These are phyloP conservation scores for Verticillium zaregamsianum DNA, from an alignment of 2,329 filamentous ascomycete genomes.

Conservation along the genomic window DNA sequence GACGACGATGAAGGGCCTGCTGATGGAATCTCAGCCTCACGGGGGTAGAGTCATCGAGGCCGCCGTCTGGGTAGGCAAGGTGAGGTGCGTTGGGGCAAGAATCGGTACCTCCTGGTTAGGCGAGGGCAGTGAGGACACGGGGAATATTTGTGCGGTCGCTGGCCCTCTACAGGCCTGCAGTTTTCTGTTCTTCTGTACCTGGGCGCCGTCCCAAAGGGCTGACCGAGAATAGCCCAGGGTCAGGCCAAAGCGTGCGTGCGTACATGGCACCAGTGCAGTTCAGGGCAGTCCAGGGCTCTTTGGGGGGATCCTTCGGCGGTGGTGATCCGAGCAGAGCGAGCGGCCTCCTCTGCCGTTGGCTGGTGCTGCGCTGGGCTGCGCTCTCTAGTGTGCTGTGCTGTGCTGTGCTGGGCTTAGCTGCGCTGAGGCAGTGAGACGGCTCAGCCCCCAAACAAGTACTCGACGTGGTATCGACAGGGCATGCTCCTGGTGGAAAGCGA, in stretches of 20 bases:
- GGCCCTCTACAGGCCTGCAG: neutral
- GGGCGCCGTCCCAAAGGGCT: neutral
- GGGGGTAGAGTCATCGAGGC: slow-evolving; percentile 1
- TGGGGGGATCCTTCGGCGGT: neutral
- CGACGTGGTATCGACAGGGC: neutral
- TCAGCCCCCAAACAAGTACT: neutral
- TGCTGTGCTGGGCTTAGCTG: neutral
- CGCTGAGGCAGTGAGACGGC: neutral
- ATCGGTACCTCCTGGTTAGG: too few species aligned
- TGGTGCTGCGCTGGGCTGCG: neutral
- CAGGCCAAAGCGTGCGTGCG: neutral
- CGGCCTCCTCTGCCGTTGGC: neutral
- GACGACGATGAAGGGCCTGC: neutral
- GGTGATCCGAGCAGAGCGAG: neutral
- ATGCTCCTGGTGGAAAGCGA: neutral
- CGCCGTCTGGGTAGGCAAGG: neutral
- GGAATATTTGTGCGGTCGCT: neutral
- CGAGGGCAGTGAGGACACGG: neutral
- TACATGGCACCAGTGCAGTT: too few species aligned
- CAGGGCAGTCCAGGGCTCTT: neutral
- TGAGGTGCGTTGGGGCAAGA: neutral
- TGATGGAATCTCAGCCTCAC: slow-evolving; percentile 1
- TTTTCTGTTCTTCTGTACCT: neutral
- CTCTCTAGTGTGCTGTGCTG: neutral
- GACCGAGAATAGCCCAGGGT: neutral